Conservation (phyloP, 2,329 filamentous ascomycete genomes). For the Aspergillus jensenii region DNA sequence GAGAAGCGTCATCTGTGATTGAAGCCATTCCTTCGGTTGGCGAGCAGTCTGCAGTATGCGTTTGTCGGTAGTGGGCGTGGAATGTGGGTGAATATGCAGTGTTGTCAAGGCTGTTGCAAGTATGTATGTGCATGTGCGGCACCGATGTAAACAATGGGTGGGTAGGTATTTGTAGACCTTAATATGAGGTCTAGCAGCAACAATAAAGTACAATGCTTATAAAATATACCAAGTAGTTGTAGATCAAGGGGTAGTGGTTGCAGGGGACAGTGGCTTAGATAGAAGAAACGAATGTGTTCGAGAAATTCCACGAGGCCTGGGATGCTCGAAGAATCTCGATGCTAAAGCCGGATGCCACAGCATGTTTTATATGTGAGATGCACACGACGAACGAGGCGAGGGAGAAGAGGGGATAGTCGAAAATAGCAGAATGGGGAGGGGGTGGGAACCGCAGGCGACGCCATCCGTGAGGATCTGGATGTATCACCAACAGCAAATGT, state of each 20-base stretch:
- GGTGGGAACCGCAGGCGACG: conserved; percentile 9
- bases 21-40: conserved; percentile 34
- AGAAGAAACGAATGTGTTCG: conserved; percentile 11
- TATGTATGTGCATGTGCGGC: conserved; percentile 17
- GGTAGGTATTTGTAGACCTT: conserved; percentile 2
- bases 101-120: neutral
- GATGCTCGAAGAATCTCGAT: conserved; percentile 25
- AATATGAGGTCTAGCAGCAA: neutral
- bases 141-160: conserved; percentile 11
- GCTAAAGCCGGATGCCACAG: conserved; percentile 24
- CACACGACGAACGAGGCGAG: conserved; percentile 23
- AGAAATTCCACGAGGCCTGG: conserved; percentile 27
- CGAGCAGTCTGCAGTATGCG: conserved; percentile 3
- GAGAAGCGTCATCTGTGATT: conserved; percentile 28
- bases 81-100: neutral
- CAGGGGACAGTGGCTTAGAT: conserved; percentile 9
- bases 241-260: conserved; percentile 16
- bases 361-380: conserved; percentile 38
- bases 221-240: neutral
- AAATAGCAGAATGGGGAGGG: conserved; percentile 2
- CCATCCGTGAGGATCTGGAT: conserved; percentile 23
- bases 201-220: neutral
- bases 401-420: conserved; percentile 10
- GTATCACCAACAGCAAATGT: conserved; percentile 19
- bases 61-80: neutral